Conservation (phyloP, 2,329 filamentous ascomycete genomes). For the Verticillium klebahnii region DNA sequence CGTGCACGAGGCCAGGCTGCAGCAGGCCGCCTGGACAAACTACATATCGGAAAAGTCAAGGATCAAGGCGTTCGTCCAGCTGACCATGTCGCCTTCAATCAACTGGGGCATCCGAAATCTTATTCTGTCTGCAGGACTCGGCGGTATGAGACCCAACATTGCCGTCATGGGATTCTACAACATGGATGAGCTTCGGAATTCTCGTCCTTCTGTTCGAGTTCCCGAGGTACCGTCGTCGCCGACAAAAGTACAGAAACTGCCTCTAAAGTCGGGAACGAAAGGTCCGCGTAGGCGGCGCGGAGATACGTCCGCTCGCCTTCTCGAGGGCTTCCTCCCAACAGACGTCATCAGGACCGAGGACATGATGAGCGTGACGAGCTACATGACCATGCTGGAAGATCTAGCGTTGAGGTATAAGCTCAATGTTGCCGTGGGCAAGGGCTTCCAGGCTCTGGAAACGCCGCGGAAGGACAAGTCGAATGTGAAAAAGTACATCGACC, state of each 20-base stretch:
- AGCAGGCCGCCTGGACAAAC: slow-evolving; percentile 79
- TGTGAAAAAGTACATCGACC: slow-evolving; percentile 73
- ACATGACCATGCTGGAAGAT: slow-evolving; percentile 80
- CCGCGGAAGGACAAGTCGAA: slow-evolving; percentile 55
- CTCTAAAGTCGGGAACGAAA: slow-evolving; percentile 14
- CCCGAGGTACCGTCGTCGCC: slow-evolving; percentile 41
- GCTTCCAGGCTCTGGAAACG: slow-evolving; percentile 71
- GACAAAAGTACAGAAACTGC: slow-evolving; percentile 16
- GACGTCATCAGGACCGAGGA: slow-evolving; percentile 65
- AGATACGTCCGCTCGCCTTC: slow-evolving; percentile 50
- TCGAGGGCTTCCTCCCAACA: slow-evolving; percentile 60
- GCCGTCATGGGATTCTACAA: slow-evolving; percentile 78
- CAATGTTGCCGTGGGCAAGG: slow-evolving; percentile 80
- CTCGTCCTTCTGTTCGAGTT: slow-evolving; percentile 51
- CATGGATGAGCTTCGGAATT: slow-evolving; percentile 67
- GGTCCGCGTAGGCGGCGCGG: slow-evolving; percentile 37
- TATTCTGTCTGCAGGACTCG: slow-evolving; percentile 74
- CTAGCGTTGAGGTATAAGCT: slow-evolving; percentile 71
- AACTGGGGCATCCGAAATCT: slow-evolving; percentile 85
- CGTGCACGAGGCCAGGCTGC: slow-evolving; percentile 74
- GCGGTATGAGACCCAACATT: slow-evolving; percentile 86
- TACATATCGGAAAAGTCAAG: slow-evolving; percentile 78
- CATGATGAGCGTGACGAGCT: slow-evolving; percentile 66
- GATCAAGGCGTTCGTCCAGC: slow-evolving; percentile 86
- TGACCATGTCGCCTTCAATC: slow-evolving; percentile 75